Evolutionary conservation across 768 basidiomycete species (phyloP).

Genomic region (Baorangia bicolor): DNA sequence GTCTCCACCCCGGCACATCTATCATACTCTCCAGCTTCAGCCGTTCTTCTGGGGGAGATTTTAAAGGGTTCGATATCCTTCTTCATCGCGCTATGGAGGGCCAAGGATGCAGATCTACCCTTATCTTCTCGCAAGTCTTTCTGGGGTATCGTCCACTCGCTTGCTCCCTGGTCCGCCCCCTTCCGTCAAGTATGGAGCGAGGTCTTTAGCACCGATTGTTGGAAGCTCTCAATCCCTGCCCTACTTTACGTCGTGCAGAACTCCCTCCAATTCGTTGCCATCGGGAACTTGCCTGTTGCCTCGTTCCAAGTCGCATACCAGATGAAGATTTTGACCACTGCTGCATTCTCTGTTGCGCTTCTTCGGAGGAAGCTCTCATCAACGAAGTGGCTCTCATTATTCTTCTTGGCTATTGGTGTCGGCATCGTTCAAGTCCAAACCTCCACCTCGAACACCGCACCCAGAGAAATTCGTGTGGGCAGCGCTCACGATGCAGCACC

Average conservation of each 20-base stretch:
- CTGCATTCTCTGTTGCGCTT: slow-evolving; percentile 84
- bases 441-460: slow-evolving; percentile 34
- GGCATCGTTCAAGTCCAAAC: slow-evolving; percentile 94
- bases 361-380: slow-evolving; percentile 71
- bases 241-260: slow-evolving; percentile 96
- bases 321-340: slow-evolving; percentile 98
- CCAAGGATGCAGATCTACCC: slow-evolving; percentile 43
- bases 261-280: slow-evolving; percentile 94
- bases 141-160: slow-evolving; percentile 33
- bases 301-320: slow-evolving; percentile 98
- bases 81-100: slow-evolving; percentile 68
- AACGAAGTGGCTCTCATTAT: slow-evolving; percentile 83
- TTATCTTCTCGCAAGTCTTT: slow-evolving; percentile 43
- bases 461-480: slow-evolving; percentile 48
- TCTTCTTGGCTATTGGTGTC: slow-evolving; percentile 89
- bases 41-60: slow-evolving; percentile 92
- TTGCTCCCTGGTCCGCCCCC: slow-evolving; percentile 47
- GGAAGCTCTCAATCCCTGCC: slow-evolving; percentile 97
- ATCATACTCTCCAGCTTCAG: slow-evolving; percentile 90
- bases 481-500: slow-evolving; percentile 67
- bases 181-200: slow-evolving; percentile 62
- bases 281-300: slow-evolving; percentile 92
- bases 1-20: slow-evolving; percentile 75
- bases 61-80: slow-evolving; percentile 93
- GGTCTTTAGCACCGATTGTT: slow-evolving; percentile 89